Evolutionary conservation across 2,329 filamentous ascomycete genomes (phyloP).

Genomic region (Cryoendolithus antarcticus): DNA sequence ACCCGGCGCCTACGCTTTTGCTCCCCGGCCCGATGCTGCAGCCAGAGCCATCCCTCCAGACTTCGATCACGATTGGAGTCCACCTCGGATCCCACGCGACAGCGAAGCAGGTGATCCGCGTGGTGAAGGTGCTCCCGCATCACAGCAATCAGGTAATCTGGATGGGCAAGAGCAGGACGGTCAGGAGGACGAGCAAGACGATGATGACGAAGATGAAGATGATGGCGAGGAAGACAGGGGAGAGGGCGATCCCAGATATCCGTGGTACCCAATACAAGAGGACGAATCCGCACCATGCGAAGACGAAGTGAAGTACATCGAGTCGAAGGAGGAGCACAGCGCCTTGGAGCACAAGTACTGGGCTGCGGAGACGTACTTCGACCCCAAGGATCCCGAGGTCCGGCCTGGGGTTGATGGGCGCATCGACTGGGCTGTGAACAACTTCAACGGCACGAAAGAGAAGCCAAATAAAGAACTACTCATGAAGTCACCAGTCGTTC

Average conservation of each 20-base stretch:
- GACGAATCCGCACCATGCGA: constrained; percentile 44
- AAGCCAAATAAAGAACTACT: constrained; percentile 46
- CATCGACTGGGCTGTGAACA: constrained; percentile 46
- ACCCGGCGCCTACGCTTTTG: no score
- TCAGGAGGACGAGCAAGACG: constrained; percentile 6
- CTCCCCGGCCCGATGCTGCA: no score
- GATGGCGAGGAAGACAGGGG: constrained; percentile 18
- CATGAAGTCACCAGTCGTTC: constrained; percentile 45
- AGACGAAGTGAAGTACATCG: constrained; percentile 46
- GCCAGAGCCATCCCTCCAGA: no score
- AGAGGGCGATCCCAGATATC: constrained; percentile 19
- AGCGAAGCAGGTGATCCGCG: no score
- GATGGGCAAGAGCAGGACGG: no score
- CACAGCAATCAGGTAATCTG: no score
- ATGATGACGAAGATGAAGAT: constrained; percentile 15
- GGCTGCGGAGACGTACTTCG: constrained; percentile 44
- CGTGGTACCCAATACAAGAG: constrained; percentile 36
- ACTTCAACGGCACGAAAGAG: constrained; percentile 48
- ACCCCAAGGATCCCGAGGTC: constrained; percentile 47
- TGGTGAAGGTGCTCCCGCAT: no score
- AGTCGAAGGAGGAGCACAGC: constrained; percentile 37
- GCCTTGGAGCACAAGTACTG: constrained; percentile 48
- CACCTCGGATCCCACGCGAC: no score
- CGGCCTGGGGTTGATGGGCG: constrained; percentile 40
- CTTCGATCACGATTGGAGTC: no score